Percentiles rank a stretch among this genome's conserved stretches.
Evolutionary conservation across 2,329 filamentous ascomycete genomes (phyloP).

Genomic region (Pseudopyrenochaeta lycopersici): DNA sequence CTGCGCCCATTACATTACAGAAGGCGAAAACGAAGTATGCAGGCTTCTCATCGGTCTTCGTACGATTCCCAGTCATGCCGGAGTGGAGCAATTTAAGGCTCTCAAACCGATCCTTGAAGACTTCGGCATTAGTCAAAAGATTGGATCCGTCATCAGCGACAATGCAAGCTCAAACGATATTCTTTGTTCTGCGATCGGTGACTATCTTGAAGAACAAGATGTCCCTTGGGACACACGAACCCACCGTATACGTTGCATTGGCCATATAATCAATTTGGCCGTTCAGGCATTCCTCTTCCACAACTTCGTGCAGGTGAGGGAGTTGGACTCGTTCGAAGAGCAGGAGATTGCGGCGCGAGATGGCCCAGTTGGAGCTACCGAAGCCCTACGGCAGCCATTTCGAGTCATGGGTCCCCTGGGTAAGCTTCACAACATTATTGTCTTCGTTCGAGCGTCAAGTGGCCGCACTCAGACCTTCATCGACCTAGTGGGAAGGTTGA

Average conservation of each 20-base stretch:
- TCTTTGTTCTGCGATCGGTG: slow-evolving; percentile 7
- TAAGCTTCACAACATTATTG: slow-evolving; percentile 15
- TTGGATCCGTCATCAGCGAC: background rate
- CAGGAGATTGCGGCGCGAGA: slow-evolving; percentile 1
- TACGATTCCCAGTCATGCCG: background rate
- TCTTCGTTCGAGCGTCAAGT: slow-evolving; percentile 6
- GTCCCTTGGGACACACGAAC: slow-evolving; percentile 1
- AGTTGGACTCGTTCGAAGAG: slow-evolving; percentile 7
- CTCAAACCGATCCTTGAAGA: slow-evolving; percentile 8
- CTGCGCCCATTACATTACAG: slow-evolving; percentile 3
- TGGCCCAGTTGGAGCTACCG: background rate
- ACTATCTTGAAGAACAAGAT: slow-evolving; percentile 8
- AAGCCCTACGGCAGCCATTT: slow-evolving; percentile 4
- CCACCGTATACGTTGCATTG: slow-evolving; percentile 7
- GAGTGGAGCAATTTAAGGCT: slow-evolving; percentile 1
- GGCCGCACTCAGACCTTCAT: slow-evolving; percentile 8
- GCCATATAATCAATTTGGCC: slow-evolving; percentile 13
- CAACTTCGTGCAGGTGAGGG: slow-evolving; percentile 2
- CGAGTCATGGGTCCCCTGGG: slow-evolving; percentile 7
- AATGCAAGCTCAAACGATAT: background rate
- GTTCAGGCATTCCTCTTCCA: slow-evolving; percentile 11
- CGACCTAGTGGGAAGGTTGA: slow-evolving; percentile 4
- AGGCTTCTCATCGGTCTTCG: slow-evolving; percentile 3
- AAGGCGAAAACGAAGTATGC: background rate
- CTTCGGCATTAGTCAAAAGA: slow-evolving; percentile 8